A percentile compares a stretch with the other conserved stretches of the same genome.
These are phyloP conservation scores for Plantago elongata DNA, from an alignment of 257 asterid genomes.

Conservation along the genomic window DNA sequence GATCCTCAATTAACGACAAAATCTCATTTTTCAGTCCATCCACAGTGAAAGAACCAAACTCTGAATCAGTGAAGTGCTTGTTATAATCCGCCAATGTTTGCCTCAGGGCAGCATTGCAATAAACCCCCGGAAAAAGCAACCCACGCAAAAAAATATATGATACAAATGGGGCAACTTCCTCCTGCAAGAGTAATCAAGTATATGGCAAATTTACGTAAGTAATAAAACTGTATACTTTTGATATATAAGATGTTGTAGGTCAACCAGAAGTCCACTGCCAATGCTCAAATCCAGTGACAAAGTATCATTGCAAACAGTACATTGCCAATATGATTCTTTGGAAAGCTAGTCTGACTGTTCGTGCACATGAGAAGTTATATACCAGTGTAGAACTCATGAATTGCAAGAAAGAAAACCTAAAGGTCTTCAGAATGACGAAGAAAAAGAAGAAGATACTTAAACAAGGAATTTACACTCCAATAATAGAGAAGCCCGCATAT, in stretches of 20 bases:
- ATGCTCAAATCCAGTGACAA: neutral
- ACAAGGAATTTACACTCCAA: too few species aligned
- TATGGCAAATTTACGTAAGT: conserved; percentile 13
- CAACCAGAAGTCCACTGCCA: neutral
- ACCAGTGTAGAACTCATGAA: too few species aligned
- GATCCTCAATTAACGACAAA: conserved; percentile 64
- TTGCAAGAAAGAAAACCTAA: too few species aligned
- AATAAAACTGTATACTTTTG: too few species aligned
- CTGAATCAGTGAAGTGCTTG: conserved; percentile 74
- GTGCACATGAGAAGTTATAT: too few species aligned
- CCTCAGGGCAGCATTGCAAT: conserved; percentile 57
- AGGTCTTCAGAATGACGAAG: too few species aligned
- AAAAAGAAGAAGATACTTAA: too few species aligned
- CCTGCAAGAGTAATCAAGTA: conserved; percentile 50
- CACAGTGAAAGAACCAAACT: conserved; percentile 61
- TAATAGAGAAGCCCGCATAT: too few species aligned
- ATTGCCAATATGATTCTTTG: conserved; percentile 9
- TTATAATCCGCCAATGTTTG: conserved; percentile 68
- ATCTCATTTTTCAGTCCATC: conserved; percentile 86
- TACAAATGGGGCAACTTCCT: conserved; percentile 65
- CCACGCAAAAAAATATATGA: conserved; percentile 79
- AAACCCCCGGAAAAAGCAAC: conserved; percentile 83
- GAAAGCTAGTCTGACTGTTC: neutral
- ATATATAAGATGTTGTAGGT: too few species aligned
- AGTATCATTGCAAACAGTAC: conserved; percentile 7